phyloP scores from a whole-genome alignment of 495 filamentous ascomycete genomes.

The Lasiosphaeriaceae sp. region DNA sequence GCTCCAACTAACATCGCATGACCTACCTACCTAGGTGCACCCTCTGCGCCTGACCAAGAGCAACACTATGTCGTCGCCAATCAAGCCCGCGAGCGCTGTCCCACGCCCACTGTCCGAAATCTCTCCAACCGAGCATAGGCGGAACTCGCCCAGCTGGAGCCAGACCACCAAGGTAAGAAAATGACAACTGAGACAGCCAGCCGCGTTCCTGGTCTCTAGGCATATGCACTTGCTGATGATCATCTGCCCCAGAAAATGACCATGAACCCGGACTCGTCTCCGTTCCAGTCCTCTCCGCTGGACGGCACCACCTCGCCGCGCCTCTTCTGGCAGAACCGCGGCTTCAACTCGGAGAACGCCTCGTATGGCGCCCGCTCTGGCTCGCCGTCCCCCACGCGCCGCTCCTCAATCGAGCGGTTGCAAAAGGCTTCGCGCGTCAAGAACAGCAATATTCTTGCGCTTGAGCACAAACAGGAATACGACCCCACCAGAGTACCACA shows the following conservation, averaged over 20 bases:
- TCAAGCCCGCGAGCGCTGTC: slow-evolving; percentile 32
- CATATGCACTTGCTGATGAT: slow-evolving; percentile 16
- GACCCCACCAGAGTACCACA: slow-evolving; percentile 73
- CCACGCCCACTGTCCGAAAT: slow-evolving; percentile 56
- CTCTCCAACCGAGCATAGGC: slow-evolving; percentile 51
- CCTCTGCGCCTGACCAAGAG: slow-evolving; percentile 58
- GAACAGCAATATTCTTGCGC: slow-evolving; percentile 92
- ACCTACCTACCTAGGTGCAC: slow-evolving; percentile 37
- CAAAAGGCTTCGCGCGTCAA: slow-evolving; percentile 92
- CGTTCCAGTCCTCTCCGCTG: slow-evolving; percentile 72
- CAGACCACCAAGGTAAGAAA: slow-evolving; percentile 60
- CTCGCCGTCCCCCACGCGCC: slow-evolving; percentile 65
- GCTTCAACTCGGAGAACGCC: slow-evolving; percentile 66
- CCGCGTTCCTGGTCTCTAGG: neutral
- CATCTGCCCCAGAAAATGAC: slow-evolving; percentile 38
- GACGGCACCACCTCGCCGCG: slow-evolving; percentile 64
- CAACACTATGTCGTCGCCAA: slow-evolving; percentile 41
- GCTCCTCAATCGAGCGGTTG: slow-evolving; percentile 87
- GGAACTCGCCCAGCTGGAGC: slow-evolving; percentile 77
- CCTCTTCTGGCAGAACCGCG: slow-evolving; percentile 81
- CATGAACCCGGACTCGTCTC: slow-evolving; percentile 64
- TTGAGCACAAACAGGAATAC: slow-evolving; percentile 84
- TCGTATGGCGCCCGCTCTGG: slow-evolving; percentile 51
- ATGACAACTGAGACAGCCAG: neutral
- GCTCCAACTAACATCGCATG: neutral